Base-by-base conservation (phyloP, 345 rosid species). In the Populus alba region DNA sequence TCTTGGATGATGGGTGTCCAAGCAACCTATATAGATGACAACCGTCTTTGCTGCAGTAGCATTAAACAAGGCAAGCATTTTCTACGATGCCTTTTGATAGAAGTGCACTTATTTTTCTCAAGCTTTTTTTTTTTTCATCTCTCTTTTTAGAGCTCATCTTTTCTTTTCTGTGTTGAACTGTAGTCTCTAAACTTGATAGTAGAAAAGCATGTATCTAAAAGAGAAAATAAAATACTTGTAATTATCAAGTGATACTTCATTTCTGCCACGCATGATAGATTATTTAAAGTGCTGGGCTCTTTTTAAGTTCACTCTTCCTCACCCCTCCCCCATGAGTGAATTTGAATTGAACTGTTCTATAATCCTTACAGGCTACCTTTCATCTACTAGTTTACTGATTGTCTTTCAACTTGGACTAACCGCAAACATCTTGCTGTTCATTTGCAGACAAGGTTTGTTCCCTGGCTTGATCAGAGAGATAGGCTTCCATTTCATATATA, bases 1-100 rank as follows among this genome's bases (percentile, higher is more conserved):
- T 96, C 99, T 70, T 96, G 98, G 99, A 91, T 96, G 97, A 92
- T 96, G 88, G 98, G 99, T 80, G 70, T 96, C 63, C 90, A 88
- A 66, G 92, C 97, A 75, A 90, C 97, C 49, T 92, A 91, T 75
- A 94, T 90, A 83, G 99, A 96, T 33, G 99, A 96, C 81, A 91
- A 89, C 80, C 95, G 91, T 62, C 87, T 96, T 70, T 96, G 99
- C 84, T 96, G 99, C 84, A 73, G 93, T 81, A 90, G 97, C 85
- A 86, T 86, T 49, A 89, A 88, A 82, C 98, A 92, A 91, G 99
- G 99, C 92, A 79, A 83, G 78, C 65, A 65, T 53, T 53, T 18
- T 20, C 20, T 20, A 20, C 1, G 10, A 53, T 53, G 10, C 2
- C 23, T 20, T 53, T 7, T 53, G 59, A 0, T 53, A 63, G 18